phyloP scores from a whole-genome alignment of 2,329 filamentous ascomycete genomes.

The Microdochium bolleyi region DNA sequence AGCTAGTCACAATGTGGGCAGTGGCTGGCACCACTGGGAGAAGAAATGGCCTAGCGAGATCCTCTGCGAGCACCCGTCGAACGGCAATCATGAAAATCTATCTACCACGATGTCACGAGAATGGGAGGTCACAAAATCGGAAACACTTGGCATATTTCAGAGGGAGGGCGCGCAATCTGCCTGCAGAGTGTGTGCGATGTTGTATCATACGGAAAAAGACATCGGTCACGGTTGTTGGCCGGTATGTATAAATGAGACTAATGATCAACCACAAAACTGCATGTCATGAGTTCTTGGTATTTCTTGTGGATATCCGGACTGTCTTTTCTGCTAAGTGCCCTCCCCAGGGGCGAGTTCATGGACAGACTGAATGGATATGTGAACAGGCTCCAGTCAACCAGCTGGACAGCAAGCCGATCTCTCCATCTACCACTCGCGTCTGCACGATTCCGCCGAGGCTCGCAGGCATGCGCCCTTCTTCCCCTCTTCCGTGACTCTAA shows the following conservation, averaged over 20 bases:
- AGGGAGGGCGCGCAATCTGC: not conserved
- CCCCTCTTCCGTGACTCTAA: too few relatives aligned
- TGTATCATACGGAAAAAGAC: not conserved
- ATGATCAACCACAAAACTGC: not conserved
- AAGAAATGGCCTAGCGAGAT: not conserved
- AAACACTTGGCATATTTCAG: not conserved
- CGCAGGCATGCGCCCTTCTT: too few relatives aligned
- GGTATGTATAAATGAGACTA: constrained; percentile 1
- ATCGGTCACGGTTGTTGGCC: not conserved
- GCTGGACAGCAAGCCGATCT: too few relatives aligned
- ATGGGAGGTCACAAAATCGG: not conserved
- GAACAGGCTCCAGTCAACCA: too few relatives aligned
- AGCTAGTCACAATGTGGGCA: not conserved
- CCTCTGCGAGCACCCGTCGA: not conserved
- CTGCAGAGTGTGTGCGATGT: not conserved
- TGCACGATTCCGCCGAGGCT: too few relatives aligned
- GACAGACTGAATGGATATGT: too few relatives aligned
- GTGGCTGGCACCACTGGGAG: not conserved
- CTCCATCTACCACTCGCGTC: too few relatives aligned
- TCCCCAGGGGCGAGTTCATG: too few relatives aligned
- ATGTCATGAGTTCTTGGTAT: too few relatives aligned
- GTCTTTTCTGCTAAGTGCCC: too few relatives aligned
- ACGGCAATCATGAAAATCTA: not conserved
- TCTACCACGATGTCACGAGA: not conserved
- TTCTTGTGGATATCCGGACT: too few relatives aligned